Base-by-base conservation (phyloP, 306 rosid species). In the Alnus glutinosa region DNA sequence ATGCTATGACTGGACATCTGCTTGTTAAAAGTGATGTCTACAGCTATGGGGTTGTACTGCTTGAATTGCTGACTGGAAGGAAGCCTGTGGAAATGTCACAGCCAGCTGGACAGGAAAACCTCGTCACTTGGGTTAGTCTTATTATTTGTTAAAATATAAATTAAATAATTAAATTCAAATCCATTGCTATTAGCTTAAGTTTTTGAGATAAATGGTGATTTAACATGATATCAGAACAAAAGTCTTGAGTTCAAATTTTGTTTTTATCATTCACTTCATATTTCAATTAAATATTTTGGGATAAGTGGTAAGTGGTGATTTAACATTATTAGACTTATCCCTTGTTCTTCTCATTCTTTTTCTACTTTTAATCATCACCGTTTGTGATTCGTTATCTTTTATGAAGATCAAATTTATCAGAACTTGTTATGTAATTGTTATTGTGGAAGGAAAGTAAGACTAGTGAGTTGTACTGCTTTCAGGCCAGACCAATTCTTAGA, bases 81-180 rank as follows among this genome's bases (percentile, higher is more conserved):
- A 95, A 88, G 80, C 98, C 99, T 69, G 99, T 95, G 77, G 99
- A 95, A 59, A 95, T 95, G 99, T 89, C 98, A 57, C 99, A 93
- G 79, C 90, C 96, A 82, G 66, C 93, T 13, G 98, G 99, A 77
- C 97, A 95, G 78, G 99, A 95, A 83, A 95, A 93, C 82, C 98
- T 95, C 37, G 99, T 95, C 77, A 95, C 94, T 64, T 95, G 96
- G 99, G 99, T 95, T 79, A 79, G 99, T 86, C 62, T 77, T 63
- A 42, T 42, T 42, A 5, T 42, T 42, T 42, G 46, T 5, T 42
- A 5, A 7, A 42, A 42, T 6, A 42, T 42, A 42, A 42, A 42
- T 42, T 42, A 42, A 5, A 42, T 42, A 1, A 42, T 42, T 42
- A 42, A 42, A 42, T 42, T 4, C 5, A 42, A 23, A 23, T 42